Base-by-base conservation (phyloP, 2,329 filamentous ascomycete genomes). In the Graphilbum sp. region DNA sequence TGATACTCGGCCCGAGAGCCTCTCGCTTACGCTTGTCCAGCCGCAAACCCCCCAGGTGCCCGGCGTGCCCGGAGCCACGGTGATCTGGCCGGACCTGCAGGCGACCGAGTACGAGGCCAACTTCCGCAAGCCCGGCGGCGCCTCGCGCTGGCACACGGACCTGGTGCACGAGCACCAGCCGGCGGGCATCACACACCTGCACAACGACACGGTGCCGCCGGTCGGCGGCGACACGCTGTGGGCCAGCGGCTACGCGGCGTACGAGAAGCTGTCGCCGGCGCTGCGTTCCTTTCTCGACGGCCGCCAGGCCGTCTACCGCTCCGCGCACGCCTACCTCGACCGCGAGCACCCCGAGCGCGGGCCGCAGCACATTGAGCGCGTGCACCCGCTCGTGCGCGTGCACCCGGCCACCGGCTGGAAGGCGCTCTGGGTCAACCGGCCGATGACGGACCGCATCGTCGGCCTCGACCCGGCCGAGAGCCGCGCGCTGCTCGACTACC, bases 351-450 rank as follows among this genome's bases (percentile, higher is more conserved):
- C 72, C 0, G 63, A 63, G 12, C 62, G 65, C 0, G 78, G 79
- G 0, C 78, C 76, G 0, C 71, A 75, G 54, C 65, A 64, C 47
- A 57, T 84, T n/a, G 77, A 82, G 54, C 66, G 78, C 7, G 59
- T 66, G 10, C 79, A 83, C 50, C 77, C 78, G 0, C 53, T 84
- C 10, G 78, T 84, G 2, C 66, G 79, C 3, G 72, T 79, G 0
- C 78, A 84, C 50, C 79, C 79, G 0, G 77, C 72, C 0, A 84
- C 79, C 0, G 47, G 78, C 1, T 83, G 79, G 79, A 84, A 82
- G 53, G 64, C 75, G 0, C 62, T 84, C 0, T 84, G 67, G 62
- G 79, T 84, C 0, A 84, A 84, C 51, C 66, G 77, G 3, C 62
- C 72, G 2, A 76, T 83, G 67, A 83, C 78, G 0, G 64, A 67